Base-by-base conservation (phyloP, 495 filamentous ascomycete genomes). In the Neurospora tetraspora region DNA sequence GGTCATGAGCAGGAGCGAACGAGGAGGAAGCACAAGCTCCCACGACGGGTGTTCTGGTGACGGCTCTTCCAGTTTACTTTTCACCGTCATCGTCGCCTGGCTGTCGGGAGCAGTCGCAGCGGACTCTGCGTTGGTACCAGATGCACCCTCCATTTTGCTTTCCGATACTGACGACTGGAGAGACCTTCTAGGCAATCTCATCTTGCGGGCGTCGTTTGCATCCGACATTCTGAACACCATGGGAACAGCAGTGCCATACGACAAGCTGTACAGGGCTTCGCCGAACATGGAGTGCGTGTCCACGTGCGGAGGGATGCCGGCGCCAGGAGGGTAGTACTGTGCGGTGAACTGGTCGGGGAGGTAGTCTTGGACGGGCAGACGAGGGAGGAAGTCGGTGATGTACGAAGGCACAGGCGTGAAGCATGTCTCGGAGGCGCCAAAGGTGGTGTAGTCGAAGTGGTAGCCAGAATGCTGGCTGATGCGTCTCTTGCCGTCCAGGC, bases 361-460 rank as follows among this genome's bases (percentile, higher is more conserved):
- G n/a, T 47, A 45, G 20, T 38, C 40, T 23, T 75, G 74, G 38
- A 78, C n/a, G 4, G 79, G 79, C 1, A 80, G 76, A 7, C 79
- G 74, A 3, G 76, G 73, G 20, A 79, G 73, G 23, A 79, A 43
- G 39, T 31, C 20, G 61, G 69, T 53, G 74, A 80, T 75, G 74
- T 80, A 79, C 3, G 65, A 12, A 4, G 79, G 79, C 5, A 80
- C 61, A 1, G 79, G 76, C 10, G 76, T 76, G 61, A 75, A 72
- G n/a, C 42, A 39, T 2, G 76, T 68, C 0, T 72, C 69, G 11
- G 78, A 78, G 34, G 76, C 77, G 68, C 78, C 76, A 70, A 80
- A 80, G 45, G 79, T 80, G 68, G 78, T 78, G 74, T 80, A 80
- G 70, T 80, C 79, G 43, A 80, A 80, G 70, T 80, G 79, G 74